These are phyloP conservation scores for Geotrichum aggregatum DNA, from an alignment of 1,139 yeast genomes.

Conservation along the genomic window DNA sequence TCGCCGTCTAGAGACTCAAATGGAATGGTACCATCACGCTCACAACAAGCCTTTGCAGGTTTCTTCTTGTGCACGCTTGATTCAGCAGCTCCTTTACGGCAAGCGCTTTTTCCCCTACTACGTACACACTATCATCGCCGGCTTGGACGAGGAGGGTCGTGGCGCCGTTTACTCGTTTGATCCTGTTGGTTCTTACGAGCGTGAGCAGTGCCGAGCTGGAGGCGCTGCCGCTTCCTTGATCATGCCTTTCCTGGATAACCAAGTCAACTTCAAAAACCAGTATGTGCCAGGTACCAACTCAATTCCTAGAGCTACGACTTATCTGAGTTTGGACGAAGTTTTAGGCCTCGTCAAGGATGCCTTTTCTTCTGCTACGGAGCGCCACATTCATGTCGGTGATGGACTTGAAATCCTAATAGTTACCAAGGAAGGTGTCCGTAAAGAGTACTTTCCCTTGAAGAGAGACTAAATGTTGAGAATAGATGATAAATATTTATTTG, in stretches of 20 bases:
- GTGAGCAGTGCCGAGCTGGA: constrained; percentile 96
- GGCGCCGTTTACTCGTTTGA: constrained; percentile 96
- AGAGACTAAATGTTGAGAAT: constrained; percentile 53
- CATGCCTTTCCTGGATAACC: constrained; percentile 96
- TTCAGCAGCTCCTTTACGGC: constrained; percentile 85
- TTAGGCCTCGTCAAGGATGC: constrained; percentile 86
- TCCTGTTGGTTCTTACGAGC: constrained; percentile 96
- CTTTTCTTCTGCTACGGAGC: constrained; percentile 91
- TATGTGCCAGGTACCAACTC: constrained; percentile 68
- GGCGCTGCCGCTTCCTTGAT: constrained; percentile 95
- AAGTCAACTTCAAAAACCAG: constrained; percentile 92
- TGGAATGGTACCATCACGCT: constrained; percentile 92
- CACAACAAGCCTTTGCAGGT: constrained; percentile 70
- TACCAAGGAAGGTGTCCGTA: constrained; percentile 87
- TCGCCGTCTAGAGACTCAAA: constrained; percentile 66
- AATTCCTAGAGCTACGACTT: constrained; percentile 56
- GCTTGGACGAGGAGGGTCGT: constrained; percentile 87
- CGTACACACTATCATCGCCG: constrained; percentile 91
- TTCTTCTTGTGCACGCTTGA: constrained; percentile 79
- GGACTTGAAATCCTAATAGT: constrained; percentile 86
- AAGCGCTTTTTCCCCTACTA: constrained; percentile 96
- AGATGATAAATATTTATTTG: constrained; percentile 18
- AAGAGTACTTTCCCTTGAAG: constrained; percentile 80
- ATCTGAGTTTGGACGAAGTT: constrained; percentile 76
- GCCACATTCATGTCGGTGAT: constrained; percentile 98